phyloP scores from a whole-genome alignment of 2,329 filamentous ascomycete genomes.

The Aspergillus candidus region DNA sequence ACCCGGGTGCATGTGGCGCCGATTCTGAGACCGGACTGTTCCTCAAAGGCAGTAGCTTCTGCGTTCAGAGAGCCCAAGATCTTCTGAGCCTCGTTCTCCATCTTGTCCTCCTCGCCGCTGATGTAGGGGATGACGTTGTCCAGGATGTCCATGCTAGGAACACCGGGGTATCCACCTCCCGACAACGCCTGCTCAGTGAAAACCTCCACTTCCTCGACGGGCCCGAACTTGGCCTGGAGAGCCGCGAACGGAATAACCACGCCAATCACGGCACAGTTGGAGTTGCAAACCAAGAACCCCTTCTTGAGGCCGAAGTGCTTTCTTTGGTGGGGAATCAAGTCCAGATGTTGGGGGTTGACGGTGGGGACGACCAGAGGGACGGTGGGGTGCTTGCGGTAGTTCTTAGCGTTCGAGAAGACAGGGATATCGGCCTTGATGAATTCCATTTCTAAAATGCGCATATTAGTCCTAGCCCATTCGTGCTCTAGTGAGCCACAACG shows the following conservation, averaged over 20 bases:
- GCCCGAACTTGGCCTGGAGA: constrained; percentile 77
- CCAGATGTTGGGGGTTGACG: constrained; percentile 82
- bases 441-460: constrained; percentile 64
- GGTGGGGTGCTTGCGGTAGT: constrained; percentile 83
- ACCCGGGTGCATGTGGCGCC: constrained; percentile 90
- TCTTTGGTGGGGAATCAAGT: constrained; percentile 83
- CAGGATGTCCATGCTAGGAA: constrained; percentile 89
- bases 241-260: constrained; percentile 93
- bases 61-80: constrained; percentile 73
- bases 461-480: neutral
- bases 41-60: constrained; percentile 66
- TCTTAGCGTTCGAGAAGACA: constrained; percentile 97
- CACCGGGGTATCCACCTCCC: constrained; percentile 63
- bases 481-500: constrained; percentile 19
- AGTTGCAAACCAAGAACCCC: constrained; percentile 95
- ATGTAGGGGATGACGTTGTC: constrained; percentile 97
- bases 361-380: constrained; percentile 93
- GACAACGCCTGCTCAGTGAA: constrained; percentile 95
- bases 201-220: constrained; percentile 68
- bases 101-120: constrained; percentile 88
- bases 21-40: constrained; percentile 68
- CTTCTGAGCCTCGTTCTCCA: constrained; percentile 91
- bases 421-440: constrained; percentile 83
- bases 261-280: constrained; percentile 95
- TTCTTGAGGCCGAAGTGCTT: constrained; percentile 65